A percentile compares a stretch with the other conserved stretches of the same genome.
Conservation (phyloP, 2,329 filamentous ascomycete species). For the Bipolaris bicolor region DNA sequence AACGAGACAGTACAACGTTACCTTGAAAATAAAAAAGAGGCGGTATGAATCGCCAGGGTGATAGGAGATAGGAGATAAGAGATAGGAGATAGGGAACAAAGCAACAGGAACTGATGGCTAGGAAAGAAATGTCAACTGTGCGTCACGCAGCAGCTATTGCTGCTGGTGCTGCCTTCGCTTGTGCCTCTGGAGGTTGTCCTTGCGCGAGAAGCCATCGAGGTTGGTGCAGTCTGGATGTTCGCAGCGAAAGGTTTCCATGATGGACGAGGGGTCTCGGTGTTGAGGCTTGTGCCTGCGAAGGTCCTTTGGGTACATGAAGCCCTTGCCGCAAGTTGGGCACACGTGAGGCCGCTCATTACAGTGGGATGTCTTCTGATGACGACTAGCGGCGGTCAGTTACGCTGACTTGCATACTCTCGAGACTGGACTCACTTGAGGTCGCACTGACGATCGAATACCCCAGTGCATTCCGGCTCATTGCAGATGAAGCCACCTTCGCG, state of each 20-base stretch:
- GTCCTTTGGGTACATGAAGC: conserved; percentile 47
- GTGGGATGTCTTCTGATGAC: conserved; percentile 42
- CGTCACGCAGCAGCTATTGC: conserved; percentile 7
- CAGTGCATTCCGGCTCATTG: conserved; percentile 27
- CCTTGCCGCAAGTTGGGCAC: conserved; percentile 37
- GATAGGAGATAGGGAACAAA: not conserved
- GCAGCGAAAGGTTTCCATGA: conserved; percentile 29
- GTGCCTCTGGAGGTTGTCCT: conserved; percentile 45
- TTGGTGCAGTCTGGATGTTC: conserved; percentile 34
- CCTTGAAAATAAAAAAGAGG: not conserved
- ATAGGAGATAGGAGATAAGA: not conserved
- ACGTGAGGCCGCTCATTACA: conserved; percentile 40
- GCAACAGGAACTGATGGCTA: not conserved
- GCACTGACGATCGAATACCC: conserved; percentile 40
- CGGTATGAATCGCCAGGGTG: not conserved
- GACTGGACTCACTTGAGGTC: conserved; percentile 42
- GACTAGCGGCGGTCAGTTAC: conserved; percentile 29
- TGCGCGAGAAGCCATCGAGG: conserved; percentile 42
- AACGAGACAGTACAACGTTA: not conserved
- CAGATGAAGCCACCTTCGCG: conserved; percentile 37
- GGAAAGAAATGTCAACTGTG: not conserved
- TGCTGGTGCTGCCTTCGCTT: conserved; percentile 37
- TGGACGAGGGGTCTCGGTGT: conserved; percentile 29
- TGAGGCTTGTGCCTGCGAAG: conserved; percentile 38
- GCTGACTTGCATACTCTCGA: not conserved